phyloP scores from a whole-genome alignment of 1,284 basidiomycete species.

The Stygiomarasmius scandens region DNA sequence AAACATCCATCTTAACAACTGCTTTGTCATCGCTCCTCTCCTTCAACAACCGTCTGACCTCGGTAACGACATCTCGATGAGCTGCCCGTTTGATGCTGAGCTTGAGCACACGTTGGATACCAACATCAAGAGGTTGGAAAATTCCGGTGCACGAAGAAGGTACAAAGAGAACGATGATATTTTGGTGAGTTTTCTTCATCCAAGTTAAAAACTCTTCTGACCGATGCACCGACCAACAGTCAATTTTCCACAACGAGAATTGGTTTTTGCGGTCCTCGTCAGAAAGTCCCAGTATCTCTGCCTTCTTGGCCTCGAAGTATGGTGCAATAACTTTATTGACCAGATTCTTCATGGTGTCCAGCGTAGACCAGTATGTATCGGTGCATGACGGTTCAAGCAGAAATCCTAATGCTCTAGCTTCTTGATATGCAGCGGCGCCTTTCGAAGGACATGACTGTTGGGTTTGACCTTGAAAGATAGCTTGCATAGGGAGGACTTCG shows the following conservation, averaged over 20 bases:
- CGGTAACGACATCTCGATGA: neutral
- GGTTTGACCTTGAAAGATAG: neutral
- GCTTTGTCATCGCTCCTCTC: neutral
- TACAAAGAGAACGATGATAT: constrained; percentile 1
- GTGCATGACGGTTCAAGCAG: constrained; percentile 1
- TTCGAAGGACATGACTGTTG: neutral
- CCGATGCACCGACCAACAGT: constrained; percentile 6
- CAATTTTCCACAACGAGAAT: constrained; percentile 5
- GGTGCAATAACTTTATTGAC: constrained; percentile 6
- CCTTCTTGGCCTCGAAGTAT: constrained; percentile 5
- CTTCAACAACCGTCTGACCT: neutral
- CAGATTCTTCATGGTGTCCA: constrained; percentile 6
- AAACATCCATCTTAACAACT: neutral
- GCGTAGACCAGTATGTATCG: constrained; percentile 4
- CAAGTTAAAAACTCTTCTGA: neutral
- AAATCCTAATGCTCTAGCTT: constrained; percentile 1
- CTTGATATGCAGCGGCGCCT: neutral
- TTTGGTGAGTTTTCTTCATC: constrained; percentile 5
- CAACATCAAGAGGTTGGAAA: constrained; percentile 8
- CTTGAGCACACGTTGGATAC: constrained; percentile 5
- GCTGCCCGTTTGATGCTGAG: constrained; percentile 1
- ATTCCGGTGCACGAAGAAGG: constrained; percentile 1
- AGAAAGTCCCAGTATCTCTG: neutral
- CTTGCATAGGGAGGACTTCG: constrained; percentile 1
- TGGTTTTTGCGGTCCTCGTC: neutral